Evolutionary conservation across 768 basidiomycete species (phyloP).

Genomic region (Leccinum boreale): DNA sequence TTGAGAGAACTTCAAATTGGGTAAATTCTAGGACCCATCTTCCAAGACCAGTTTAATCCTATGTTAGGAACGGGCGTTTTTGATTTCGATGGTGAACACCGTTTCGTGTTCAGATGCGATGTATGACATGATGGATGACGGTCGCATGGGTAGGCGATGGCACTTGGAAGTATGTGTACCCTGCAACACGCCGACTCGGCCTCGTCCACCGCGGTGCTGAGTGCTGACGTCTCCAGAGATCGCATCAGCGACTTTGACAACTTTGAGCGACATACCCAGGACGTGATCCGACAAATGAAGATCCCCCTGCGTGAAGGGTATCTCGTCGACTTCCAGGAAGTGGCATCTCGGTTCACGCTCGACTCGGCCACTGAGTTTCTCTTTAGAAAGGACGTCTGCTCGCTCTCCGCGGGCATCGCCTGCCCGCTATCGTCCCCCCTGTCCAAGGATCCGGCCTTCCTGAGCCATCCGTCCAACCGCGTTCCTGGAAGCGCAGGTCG

Average conservation of each 20-base stretch:
- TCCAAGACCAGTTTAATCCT: slow-evolving; percentile 21
- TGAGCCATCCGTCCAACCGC: slow-evolving; percentile 34
- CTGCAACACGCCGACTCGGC: neutral
- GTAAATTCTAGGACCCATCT: neutral
- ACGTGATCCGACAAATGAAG: slow-evolving; percentile 34
- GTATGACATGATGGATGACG: neutral
- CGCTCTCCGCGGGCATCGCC: slow-evolving; percentile 36
- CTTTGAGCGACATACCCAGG: slow-evolving; percentile 36
- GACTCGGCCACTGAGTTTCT: slow-evolving; percentile 59
- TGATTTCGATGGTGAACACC: slow-evolving; percentile 35
- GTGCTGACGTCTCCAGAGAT: slow-evolving; percentile 20
- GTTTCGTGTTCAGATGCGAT: neutral
- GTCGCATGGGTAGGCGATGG: slow-evolving; percentile 21
- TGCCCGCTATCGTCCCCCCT: slow-evolving; percentile 28
- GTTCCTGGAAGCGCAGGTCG: slow-evolving; percentile 36
- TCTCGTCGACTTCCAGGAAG: slow-evolving; percentile 43
- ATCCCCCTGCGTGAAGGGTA: slow-evolving; percentile 33
- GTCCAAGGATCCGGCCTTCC: slow-evolving; percentile 21
- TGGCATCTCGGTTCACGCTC: slow-evolving; percentile 46
- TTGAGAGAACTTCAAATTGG: neutral
- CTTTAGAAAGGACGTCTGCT: slow-evolving; percentile 41
- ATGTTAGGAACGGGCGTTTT: slow-evolving; percentile 39
- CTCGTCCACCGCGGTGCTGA: neutral
- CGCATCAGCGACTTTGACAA: slow-evolving; percentile 40
- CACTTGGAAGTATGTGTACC: slow-evolving; percentile 38